Percentiles rank a stretch among this genome's conserved stretches.
These are phyloP conservation scores for Beauveria rudraprayagi DNA, from an alignment of 2,329 filamentous ascomycete genomes.

Conservation along the genomic window DNA sequence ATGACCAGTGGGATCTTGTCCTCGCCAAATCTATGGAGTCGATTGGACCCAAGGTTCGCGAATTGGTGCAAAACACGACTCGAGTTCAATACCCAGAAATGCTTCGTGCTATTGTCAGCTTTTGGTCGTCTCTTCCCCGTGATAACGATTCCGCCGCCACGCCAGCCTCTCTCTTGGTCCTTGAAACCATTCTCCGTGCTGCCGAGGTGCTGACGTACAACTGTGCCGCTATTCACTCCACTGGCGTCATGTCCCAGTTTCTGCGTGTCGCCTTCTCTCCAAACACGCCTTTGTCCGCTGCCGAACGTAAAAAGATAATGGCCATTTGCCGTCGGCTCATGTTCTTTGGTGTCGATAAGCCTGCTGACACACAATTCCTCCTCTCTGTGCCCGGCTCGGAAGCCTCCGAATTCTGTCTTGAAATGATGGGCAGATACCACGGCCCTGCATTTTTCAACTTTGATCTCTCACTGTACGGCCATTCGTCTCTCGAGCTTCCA, in stretches of 20 bases:
- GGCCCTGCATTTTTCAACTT: conserved; percentile 86
- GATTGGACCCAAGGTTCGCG: conserved; percentile 33
- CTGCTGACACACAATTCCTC: conserved; percentile 78
- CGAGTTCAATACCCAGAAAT: conserved; percentile 55
- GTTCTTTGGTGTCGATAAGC: conserved; percentile 65
- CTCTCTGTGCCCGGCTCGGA: conserved; percentile 43
- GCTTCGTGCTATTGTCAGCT: conserved; percentile 51
- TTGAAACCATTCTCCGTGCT: conserved; percentile 54
- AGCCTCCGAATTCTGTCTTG: conserved; percentile 61
- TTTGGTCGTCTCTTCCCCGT: conserved; percentile 56
- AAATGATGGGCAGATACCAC: conserved; percentile 65
- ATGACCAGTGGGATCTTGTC: conserved; percentile 32
- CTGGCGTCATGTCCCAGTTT: conserved; percentile 60
- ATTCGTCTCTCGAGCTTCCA: conserved; percentile 81
- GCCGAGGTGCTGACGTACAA: conserved; percentile 59
- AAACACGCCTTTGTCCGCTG: conserved; percentile 40
- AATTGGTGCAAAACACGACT: conserved; percentile 43
- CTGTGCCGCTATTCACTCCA: conserved; percentile 61
- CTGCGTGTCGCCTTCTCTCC: conserved; percentile 52
- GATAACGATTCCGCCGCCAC: conserved; percentile 35
- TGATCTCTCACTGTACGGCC: conserved; percentile 80
- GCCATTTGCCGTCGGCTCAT: conserved; percentile 63
- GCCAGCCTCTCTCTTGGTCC: conserved; percentile 53
- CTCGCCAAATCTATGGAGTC: conserved; percentile 29
- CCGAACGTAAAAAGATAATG: conserved; percentile 53